Conservation (phyloP, 2,329 filamentous ascomycete species). For the Fusarium longipes region DNA sequence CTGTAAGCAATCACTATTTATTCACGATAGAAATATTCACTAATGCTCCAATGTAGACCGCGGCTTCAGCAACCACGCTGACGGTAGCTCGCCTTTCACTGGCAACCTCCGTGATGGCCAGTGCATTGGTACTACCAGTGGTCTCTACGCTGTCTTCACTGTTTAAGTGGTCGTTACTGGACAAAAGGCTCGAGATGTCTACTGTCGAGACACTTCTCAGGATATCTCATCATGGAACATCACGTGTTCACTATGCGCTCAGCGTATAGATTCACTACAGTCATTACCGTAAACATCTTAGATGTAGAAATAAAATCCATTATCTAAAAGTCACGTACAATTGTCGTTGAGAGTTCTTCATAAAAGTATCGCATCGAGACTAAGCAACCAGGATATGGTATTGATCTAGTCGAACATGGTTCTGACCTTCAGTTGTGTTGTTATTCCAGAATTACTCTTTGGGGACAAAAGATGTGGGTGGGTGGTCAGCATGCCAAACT, state of each 20-base stretch:
- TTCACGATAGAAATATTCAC: rapidly evolving
- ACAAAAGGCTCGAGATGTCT: not conserved
- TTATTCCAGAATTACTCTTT: too few relatives aligned
- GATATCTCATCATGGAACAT: not conserved
- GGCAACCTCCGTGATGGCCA: constrained; percentile 4
- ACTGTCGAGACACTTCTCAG: too few relatives aligned
- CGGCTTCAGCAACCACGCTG: not conserved
- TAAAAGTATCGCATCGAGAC: too few relatives aligned
- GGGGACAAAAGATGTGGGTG: too few relatives aligned
- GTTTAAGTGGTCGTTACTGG: not conserved
- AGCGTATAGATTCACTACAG: not conserved
- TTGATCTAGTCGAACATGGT: too few relatives aligned
- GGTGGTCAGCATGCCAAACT: too few relatives aligned
- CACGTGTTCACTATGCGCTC: not conserved
- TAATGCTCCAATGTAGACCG: not conserved
- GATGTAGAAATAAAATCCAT: not conserved
- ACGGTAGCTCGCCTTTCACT: constrained; percentile 1
- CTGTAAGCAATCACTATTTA: not conserved
- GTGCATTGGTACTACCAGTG: constrained; percentile 2
- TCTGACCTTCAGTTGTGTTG: too few relatives aligned
- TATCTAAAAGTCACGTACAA: too few relatives aligned
- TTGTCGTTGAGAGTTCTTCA: too few relatives aligned
- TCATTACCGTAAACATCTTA: not conserved
- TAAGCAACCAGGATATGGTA: too few relatives aligned
- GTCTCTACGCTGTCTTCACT: constrained; percentile 5